Evolutionary conservation across 371 early-diverging fungal species (phyloP).

Genomic region (Mortierella sp.): DNA sequence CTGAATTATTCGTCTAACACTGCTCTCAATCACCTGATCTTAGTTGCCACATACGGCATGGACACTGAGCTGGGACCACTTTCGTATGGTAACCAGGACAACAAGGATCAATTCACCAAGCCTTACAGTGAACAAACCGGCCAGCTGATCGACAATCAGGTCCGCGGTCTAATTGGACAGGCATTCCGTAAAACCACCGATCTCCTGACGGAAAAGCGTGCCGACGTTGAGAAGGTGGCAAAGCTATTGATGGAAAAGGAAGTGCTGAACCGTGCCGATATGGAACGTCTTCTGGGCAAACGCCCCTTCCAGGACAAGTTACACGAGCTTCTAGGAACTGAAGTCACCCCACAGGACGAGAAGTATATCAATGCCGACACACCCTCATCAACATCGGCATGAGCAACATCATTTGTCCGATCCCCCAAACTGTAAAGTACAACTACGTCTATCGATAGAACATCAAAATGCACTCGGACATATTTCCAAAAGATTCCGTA

Average conservation of each 20-base stretch:
- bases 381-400: conserved; percentile 3
- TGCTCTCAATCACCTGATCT: background rate
- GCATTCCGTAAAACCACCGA: conserved; percentile 87
- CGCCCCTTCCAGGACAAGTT: conserved; percentile 85
- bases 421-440: no score
- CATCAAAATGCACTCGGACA: no score
- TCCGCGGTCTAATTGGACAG: conserved; percentile 77
- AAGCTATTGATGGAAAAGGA: conserved; percentile 93
- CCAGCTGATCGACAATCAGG: conserved; percentile 95
- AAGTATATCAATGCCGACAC: conserved; percentile 22
- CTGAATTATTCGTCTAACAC: background rate
- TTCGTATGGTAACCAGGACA: conserved; percentile 79
- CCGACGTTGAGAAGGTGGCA: conserved; percentile 94
- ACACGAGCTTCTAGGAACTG: conserved; percentile 50
- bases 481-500: no score
- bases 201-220: conserved; percentile 84
- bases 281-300: conserved; percentile 90
- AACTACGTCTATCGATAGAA: no score
- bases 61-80: conserved; percentile 88
- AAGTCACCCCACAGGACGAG: conserved; percentile 45
- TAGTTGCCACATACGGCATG: conserved; percentile 95
- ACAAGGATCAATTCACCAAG: conserved; percentile 87
- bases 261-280: conserved; percentile 95
- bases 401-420: background rate
- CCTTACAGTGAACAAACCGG: conserved; percentile 97